Evolutionary conservation across 805 yeast genomes (phyloP).

Genomic region (Kuraishia hungarica): DNA sequence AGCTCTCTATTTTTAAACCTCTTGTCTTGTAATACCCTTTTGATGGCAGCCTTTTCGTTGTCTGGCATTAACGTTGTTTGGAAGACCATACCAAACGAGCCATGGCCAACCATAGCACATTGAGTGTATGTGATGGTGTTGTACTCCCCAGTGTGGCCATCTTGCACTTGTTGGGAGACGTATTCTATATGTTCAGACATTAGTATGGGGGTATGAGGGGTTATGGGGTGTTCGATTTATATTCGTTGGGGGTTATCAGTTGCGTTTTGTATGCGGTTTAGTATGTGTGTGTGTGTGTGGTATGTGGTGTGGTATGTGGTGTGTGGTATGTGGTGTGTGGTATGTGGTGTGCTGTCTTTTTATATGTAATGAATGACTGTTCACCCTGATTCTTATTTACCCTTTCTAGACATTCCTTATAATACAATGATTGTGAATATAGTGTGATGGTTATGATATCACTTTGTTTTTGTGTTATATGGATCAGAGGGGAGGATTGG

Average conservation of each 20-base stretch:
- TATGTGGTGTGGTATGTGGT: too few relatives aligned
- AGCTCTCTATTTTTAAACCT: slow-evolving; percentile 91
- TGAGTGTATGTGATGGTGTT: slow-evolving; percentile 67
- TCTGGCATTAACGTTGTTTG: slow-evolving; percentile 72
- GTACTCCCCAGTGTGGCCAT: slow-evolving; percentile 60
- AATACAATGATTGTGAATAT: too few relatives aligned
- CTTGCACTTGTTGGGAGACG: slow-evolving; percentile 59
- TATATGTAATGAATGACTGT: too few relatives aligned
- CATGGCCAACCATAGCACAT: slow-evolving; percentile 92
- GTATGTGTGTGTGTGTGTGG: too few relatives aligned
- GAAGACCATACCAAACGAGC: slow-evolving; percentile 98
- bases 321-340: too few relatives aligned
- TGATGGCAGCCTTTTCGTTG: slow-evolving; percentile 81
- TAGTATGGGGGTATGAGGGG: not conserved
- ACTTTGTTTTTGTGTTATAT: too few relatives aligned
- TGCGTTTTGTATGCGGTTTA: not conserved
- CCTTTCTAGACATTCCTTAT: too few relatives aligned
- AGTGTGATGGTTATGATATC: too few relatives aligned
- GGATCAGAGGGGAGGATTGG: too few relatives aligned
- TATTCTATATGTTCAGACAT: slow-evolving; percentile 8
- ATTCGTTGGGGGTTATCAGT: not conserved
- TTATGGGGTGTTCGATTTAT: not conserved
- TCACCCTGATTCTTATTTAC: too few relatives aligned
- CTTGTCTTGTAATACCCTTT: slow-evolving; percentile 92
- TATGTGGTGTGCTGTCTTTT: too few relatives aligned